Evolutionary conservation across 257 asterid species (phyloP), one percentile per base, ranked within the genome.

Genomic region (Plantago elongata): DNA sequence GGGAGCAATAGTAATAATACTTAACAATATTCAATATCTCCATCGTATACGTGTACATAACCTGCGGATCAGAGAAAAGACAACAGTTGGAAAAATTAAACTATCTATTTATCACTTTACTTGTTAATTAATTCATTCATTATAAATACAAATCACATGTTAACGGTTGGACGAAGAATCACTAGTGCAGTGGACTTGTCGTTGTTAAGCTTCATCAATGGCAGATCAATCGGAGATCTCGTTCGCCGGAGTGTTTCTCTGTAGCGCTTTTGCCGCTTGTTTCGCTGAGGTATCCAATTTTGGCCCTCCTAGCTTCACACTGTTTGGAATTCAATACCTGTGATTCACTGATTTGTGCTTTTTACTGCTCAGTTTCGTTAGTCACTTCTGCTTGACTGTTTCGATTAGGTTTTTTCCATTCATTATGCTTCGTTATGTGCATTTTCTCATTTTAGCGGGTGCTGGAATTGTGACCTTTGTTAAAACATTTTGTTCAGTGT

Each of bases 181-280:
- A 17, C 7, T 27, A 17, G 14, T 52, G 14, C 1, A 27, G 54
- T 60, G 47, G 38, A 58, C 71, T 51, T 11, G 40, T 34, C 40
- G 40, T 34, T 34, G 40, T 34, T 18, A 45, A 30, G 63, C 72
- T 60, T 71, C 70, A 67, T 56, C 76, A 81, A 89, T 90, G 97
- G 83, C 87, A 77, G 86, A 78, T 78, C 84, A 57, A 17, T 46
- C 60, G 62, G 87, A 81, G 81, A 81, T 84, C 84, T 84, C 97
- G 29, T 85, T 87, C 79, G 81, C 80, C 73, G 84, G 81, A 60
- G 76, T 85, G 63, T 83, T 90, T 70, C 74, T 73, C 61, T 74
- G 87, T 61, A 87, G 97, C 68, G 97, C 97, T 64, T 75, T 85
- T 49, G 93, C 97, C 50, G 85, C 97, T 65, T 90, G 96, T 73